Conservation (phyloP, 192 early-diverging fungal species). For the Entophlyctis luteolus region DNA sequence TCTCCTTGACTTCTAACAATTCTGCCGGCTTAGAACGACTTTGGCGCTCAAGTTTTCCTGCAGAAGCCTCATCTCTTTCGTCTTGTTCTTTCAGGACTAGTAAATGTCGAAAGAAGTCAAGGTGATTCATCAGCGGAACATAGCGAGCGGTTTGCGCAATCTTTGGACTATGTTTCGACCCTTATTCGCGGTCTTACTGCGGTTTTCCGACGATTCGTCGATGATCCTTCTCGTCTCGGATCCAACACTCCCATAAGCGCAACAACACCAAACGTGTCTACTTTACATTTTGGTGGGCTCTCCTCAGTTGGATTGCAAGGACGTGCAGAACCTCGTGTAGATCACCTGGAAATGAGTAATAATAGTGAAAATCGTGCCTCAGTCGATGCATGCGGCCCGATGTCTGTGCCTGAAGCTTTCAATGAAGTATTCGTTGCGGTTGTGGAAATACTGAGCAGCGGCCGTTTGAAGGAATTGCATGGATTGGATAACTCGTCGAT, state of each 20-base stretch:
- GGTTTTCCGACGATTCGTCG: constrained; percentile 7
- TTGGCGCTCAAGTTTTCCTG: constrained; percentile 31
- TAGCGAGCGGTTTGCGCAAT: background rate
- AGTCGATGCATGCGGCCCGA: no score
- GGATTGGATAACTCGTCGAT: no score
- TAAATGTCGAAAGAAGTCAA: background rate
- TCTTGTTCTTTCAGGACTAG: constrained; percentile 9
- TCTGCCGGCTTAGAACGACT: constrained; percentile 5
- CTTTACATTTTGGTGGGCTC: background rate
- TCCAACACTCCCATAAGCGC: constrained; percentile 2
- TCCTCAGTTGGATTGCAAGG: no score
- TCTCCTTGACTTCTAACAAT: background rate
- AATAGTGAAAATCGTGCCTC: no score
- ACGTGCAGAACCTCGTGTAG: no score
- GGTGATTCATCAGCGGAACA: background rate
- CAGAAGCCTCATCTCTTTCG: constrained; percentile 33
- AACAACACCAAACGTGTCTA: constrained; percentile 14
- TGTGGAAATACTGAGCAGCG: no score
- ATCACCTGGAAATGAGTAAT: no score
- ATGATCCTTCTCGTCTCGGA: background rate
- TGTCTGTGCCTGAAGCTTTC: no score
- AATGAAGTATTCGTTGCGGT: no score
- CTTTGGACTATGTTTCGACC: constrained; percentile 6
- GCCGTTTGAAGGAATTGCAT: no score
- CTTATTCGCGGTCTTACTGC: background rate